Percentiles rank a stretch among this genome's conserved stretches.
Conservation (phyloP, 805 yeast genomes). For the Ogataea pini region DNA sequence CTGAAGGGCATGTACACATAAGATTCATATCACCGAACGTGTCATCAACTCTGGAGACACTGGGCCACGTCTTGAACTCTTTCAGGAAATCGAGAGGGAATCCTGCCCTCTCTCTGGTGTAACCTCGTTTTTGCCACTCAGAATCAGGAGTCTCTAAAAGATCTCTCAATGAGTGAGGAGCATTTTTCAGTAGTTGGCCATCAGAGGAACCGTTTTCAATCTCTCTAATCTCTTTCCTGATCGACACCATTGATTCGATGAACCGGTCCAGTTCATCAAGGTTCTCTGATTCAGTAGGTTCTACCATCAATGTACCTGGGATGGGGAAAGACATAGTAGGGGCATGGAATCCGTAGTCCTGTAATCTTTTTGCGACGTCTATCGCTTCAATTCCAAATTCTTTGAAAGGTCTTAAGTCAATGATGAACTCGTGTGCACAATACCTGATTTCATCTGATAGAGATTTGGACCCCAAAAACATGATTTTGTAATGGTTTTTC, state of each 20-base stretch:
- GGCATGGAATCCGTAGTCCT: slow-evolving; percentile 98
- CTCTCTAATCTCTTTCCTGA: slow-evolving; percentile 77
- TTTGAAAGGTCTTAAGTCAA: slow-evolving; percentile 87
- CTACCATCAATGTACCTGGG: slow-evolving; percentile 95
- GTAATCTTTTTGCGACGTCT: slow-evolving; percentile 94
- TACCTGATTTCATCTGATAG: slow-evolving; percentile 48
- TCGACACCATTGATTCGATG: slow-evolving; percentile 81
- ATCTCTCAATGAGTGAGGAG: slow-evolving; percentile 90
- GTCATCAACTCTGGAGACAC: slow-evolving; percentile 90
- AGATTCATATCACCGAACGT: slow-evolving; percentile 91
- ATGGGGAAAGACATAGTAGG: slow-evolving; percentile 99
- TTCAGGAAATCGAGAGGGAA: slow-evolving; percentile 80
- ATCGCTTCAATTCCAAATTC: slow-evolving; percentile 84
- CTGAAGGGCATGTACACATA: slow-evolving; percentile 90
- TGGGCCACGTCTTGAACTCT: slow-evolving; percentile 89
- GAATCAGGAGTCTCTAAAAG: slow-evolving; percentile 54
- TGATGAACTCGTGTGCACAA: slow-evolving; percentile 96
- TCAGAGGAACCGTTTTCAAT: slow-evolving; percentile 64
- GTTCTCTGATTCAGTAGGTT: slow-evolving; percentile 96
- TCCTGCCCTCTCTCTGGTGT: slow-evolving; percentile 91
- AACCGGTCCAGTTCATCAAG: slow-evolving; percentile 87
- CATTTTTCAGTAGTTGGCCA: slow-evolving; percentile 75
- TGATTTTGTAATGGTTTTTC: slow-evolving; percentile 66
- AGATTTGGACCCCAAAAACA: slow-evolving; percentile 59
- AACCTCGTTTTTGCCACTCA: slow-evolving; percentile 86